Evolutionary conservation across 805 yeast genomes (phyloP).

Genomic region (Suhomyces prunicola): DNA sequence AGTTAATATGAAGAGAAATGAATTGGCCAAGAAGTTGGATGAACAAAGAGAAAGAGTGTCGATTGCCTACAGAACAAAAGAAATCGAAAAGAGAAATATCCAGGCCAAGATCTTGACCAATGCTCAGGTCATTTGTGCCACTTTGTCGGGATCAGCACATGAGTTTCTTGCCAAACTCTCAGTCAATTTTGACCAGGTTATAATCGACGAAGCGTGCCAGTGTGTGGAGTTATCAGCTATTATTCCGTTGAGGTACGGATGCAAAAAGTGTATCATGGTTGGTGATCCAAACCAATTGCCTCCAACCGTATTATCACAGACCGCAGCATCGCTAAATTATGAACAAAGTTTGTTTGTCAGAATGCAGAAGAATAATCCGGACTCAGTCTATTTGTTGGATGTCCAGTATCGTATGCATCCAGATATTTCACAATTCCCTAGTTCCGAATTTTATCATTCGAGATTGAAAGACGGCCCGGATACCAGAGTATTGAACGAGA

Average conservation of each 20-base stretch:
- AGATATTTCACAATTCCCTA: conserved; percentile 81
- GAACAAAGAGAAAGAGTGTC: conserved; percentile 72
- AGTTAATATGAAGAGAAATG: conserved; percentile 60
- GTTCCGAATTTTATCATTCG: conserved; percentile 73
- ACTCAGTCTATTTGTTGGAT: conserved; percentile 68
- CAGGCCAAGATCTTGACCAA: conserved; percentile 69
- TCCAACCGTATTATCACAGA: conserved; percentile 90
- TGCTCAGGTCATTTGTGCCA: conserved; percentile 86
- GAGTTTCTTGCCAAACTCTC: conserved; percentile 74
- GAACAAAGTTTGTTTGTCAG: conserved; percentile 93
- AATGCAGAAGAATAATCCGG: conserved; percentile 68
- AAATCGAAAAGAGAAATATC: conserved; percentile 68
- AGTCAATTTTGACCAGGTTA: conserved; percentile 81
- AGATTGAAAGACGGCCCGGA: conserved; percentile 72
- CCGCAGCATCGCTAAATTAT: conserved; percentile 74
- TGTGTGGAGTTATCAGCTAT: conserved; percentile 90
- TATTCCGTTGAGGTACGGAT: conserved; percentile 90
- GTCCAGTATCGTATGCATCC: conserved; percentile 98
- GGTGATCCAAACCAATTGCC: conserved; percentile 99
- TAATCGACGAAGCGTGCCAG: conserved; percentile 97
- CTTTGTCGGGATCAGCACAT: conserved; percentile 93
- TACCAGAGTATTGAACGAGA: conserved; percentile 55
- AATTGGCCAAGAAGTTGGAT: conserved; percentile 70
- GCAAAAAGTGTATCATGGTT: conserved; percentile 88
- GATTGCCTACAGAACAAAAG: conserved; percentile 68